These are phyloP conservation scores for Talaromyces sp. DNA, from an alignment of 2,329 filamentous ascomycete species.

Conservation along the genomic window DNA sequence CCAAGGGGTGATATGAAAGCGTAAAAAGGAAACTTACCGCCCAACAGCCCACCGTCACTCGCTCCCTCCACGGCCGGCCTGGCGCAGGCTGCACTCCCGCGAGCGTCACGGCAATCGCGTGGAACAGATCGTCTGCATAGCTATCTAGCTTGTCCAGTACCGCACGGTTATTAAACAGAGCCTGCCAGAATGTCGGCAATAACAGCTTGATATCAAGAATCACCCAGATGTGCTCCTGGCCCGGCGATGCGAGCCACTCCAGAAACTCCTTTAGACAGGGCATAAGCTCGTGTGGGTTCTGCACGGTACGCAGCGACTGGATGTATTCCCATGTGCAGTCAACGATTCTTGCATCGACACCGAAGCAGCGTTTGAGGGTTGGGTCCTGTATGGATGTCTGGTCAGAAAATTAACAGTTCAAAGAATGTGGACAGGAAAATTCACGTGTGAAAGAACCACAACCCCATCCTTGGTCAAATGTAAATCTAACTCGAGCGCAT, in stretches of 20 bases:
- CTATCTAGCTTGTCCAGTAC: constrained; percentile 31
- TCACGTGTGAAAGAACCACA: constrained; percentile 77
- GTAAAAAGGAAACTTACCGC: constrained; percentile 47
- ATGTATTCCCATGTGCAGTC: constrained; percentile 77
- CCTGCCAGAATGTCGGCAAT: neutral
- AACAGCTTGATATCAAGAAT: constrained; percentile 84
- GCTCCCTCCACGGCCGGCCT: constrained; percentile 62
- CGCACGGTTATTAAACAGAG: constrained; percentile 9
- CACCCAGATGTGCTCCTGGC: constrained; percentile 68
- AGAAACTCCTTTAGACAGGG: constrained; percentile 72
- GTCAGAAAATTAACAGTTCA: neutral
- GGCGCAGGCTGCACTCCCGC: constrained; percentile 45
- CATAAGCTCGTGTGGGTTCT: constrained; percentile 67
- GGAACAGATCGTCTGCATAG: constrained; percentile 63
- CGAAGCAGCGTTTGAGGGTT: constrained; percentile 76
- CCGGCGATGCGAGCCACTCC: constrained; percentile 64
- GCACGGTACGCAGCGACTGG: constrained; percentile 63
- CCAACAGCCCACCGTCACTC: constrained; percentile 81
- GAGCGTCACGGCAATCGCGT: constrained; percentile 63
- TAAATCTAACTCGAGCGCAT: constrained; percentile 87
- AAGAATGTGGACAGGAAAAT: neutral
- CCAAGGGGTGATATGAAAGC: neutral
- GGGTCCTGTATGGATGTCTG: constrained; percentile 57
- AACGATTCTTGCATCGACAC: constrained; percentile 65
- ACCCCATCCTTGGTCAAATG: constrained; percentile 79